phyloP scores from a whole-genome alignment of 2,329 filamentous ascomycete species.

The Fusarium nodosum region DNA sequence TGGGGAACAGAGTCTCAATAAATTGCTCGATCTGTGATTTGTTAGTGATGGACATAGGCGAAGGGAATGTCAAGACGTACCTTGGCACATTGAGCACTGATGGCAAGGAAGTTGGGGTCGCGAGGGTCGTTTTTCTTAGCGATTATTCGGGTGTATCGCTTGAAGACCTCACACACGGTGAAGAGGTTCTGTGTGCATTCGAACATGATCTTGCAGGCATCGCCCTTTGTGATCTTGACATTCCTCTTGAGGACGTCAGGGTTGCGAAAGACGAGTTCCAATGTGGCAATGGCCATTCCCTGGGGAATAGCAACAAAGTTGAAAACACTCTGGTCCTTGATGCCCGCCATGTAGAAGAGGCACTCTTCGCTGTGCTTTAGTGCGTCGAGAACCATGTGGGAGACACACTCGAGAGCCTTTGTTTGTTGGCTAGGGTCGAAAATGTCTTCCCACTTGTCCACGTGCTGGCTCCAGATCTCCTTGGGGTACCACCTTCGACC shows the following conservation, averaged over 20 bases:
- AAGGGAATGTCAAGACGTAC: slow-evolving; percentile 58
- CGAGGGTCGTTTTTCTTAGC: slow-evolving; percentile 93
- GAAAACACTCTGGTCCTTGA: slow-evolving; percentile 97
- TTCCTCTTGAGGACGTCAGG: slow-evolving; percentile 86
- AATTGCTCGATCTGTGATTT: slow-evolving; percentile 85
- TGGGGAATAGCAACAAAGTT: slow-evolving; percentile 99
- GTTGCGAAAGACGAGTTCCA: slow-evolving; percentile 94
- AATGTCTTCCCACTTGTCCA: slow-evolving; percentile 88
- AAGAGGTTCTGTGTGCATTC: slow-evolving; percentile 92
- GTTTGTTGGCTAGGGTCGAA: slow-evolving; percentile 85
- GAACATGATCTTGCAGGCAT: slow-evolving; percentile 91
- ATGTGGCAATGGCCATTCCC: slow-evolving; percentile 94
- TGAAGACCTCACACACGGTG: slow-evolving; percentile 85
- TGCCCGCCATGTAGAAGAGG: slow-evolving; percentile 95
- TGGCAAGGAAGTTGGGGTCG: slow-evolving; percentile 92
- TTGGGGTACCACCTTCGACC: slow-evolving; percentile 93
- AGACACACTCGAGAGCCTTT: slow-evolving; percentile 85
- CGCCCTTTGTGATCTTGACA: slow-evolving; percentile 96
- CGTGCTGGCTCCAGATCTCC: slow-evolving; percentile 97
- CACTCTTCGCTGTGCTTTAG: slow-evolving; percentile 91
- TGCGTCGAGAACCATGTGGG: slow-evolving; percentile 94
- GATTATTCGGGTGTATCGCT: slow-evolving; percentile 81
- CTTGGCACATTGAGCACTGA: slow-evolving; percentile 90
- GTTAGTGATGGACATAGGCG: slow-evolving; percentile 25
- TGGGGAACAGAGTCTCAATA: slow-evolving; percentile 92